Evolutionary conservation across 108 stramenopile genomes (phyloP).

Genomic region (Skeletonema tropicum): DNA sequence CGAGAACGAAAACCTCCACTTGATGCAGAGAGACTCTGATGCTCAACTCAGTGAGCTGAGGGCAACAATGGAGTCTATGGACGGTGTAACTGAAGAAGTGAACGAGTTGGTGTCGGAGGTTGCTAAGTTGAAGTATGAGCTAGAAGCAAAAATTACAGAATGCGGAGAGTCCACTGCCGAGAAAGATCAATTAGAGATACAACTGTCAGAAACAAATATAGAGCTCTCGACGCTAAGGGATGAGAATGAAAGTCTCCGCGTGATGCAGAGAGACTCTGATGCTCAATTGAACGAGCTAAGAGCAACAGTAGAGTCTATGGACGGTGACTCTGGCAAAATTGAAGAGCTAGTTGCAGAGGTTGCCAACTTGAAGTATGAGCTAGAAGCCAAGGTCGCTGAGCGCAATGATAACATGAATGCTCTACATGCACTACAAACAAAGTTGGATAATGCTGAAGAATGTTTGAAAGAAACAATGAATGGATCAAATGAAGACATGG

Average conservation of each 20-base stretch:
- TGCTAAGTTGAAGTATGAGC: slow-evolving; percentile 42
- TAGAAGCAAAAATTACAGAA: slow-evolving; percentile 27
- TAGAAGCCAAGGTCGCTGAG: slow-evolving; percentile 29
- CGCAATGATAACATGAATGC: slow-evolving; percentile 18
- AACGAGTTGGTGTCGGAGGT: slow-evolving; percentile 36
- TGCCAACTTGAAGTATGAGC: slow-evolving; percentile 40
- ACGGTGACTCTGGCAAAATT: slow-evolving; percentile 19
- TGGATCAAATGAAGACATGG: not conserved
- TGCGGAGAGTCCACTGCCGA: slow-evolving; percentile 13
- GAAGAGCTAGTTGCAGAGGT: slow-evolving; percentile 36
- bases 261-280: slow-evolving; percentile 24
- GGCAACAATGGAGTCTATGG: slow-evolving; percentile 35
- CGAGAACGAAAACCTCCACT: slow-evolving; percentile 32
- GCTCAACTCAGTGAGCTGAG: slow-evolving; percentile 26
- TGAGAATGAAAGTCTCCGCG: slow-evolving; percentile 31
- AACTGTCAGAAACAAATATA: slow-evolving; percentile 24
- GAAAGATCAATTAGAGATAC: slow-evolving; percentile 1
- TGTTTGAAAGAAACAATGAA: slow-evolving; percentile 1
- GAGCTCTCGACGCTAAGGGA: slow-evolving; percentile 18
- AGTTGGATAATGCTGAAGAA: slow-evolving; percentile 31
- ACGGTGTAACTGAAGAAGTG: slow-evolving; percentile 16
- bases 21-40: slow-evolving; percentile 20
- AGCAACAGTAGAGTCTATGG: slow-evolving; percentile 34
- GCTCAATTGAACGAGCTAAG: slow-evolving; percentile 28
- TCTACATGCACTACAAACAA: slow-evolving; percentile 28